phyloP scores from a whole-genome alignment of 306 rosid species.

The Quercus bicolor region DNA sequence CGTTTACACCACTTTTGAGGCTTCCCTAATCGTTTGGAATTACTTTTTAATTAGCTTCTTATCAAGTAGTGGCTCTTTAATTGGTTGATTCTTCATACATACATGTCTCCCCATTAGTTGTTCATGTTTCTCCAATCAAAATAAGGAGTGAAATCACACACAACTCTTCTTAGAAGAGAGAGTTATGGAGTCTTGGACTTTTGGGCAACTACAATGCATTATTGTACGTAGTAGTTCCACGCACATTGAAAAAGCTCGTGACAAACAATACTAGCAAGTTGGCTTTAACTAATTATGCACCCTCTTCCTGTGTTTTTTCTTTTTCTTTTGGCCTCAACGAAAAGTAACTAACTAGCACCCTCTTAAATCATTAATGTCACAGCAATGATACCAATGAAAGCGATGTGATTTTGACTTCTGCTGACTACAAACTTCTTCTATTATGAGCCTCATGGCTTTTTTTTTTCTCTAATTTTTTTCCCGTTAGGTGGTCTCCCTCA shows the following conservation, averaged over 20 bases:
- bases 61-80: too few relatives aligned
- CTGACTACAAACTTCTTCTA: background rate
- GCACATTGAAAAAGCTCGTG: background rate
- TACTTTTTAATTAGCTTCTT: too few relatives aligned
- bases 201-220: background rate
- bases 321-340: too few relatives aligned
- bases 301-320: background rate
- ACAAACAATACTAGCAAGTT: background rate
- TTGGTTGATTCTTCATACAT: too few relatives aligned
- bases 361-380: slow-evolving; percentile 4
- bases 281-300: background rate
- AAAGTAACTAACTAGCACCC: background rate
- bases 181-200: too few relatives aligned
- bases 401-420: slow-evolving; percentile 13
- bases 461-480: background rate
- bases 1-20: too few relatives aligned
- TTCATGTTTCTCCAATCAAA: too few relatives aligned
- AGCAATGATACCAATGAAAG: slow-evolving; percentile 5
- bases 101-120: too few relatives aligned
- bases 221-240: background rate
- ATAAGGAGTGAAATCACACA: too few relatives aligned
- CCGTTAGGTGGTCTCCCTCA: slow-evolving; percentile 11
- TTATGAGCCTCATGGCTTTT: background rate
- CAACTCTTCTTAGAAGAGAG: too few relatives aligned
- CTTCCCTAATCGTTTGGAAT: too few relatives aligned